Conservation (phyloP, 495 filamentous ascomycete species). For the Aspergillus saccharolyticus region DNA sequence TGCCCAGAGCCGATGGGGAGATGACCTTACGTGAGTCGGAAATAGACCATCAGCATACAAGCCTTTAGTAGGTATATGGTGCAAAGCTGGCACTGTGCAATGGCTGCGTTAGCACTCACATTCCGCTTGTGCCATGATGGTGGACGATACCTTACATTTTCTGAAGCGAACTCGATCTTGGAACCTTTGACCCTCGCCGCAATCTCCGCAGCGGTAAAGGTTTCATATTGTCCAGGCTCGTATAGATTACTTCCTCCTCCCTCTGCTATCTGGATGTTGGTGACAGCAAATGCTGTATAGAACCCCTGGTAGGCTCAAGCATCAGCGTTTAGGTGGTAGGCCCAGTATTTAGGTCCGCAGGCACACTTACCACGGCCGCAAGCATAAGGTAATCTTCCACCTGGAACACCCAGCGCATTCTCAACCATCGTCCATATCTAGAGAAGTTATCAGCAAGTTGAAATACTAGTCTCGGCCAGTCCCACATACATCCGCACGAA, state of each 20-base stretch:
- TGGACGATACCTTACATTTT: neutral
- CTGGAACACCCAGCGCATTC: neutral
- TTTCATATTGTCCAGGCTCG: neutral
- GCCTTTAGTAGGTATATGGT: slow-evolving; percentile 1
- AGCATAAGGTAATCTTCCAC: slow-evolving; percentile 3
- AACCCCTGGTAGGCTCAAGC: neutral
- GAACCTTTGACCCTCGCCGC: neutral
- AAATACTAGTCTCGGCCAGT: too few species aligned
- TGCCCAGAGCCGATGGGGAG: neutral
- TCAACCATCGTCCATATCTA: neutral
- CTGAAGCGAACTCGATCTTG: slow-evolving; percentile 3
- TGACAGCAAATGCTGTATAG: slow-evolving; percentile 1
- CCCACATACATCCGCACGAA: neutral
- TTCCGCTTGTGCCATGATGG: neutral
- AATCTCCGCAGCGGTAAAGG: neutral
- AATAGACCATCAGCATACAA: slow-evolving; percentile 3
- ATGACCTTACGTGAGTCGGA: neutral
- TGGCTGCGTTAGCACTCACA: neutral
- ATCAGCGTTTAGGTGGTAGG: too few species aligned
- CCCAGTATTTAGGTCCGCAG: neutral
- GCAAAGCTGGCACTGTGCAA: neutral
- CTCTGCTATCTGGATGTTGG: neutral
- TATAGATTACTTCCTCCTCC: slow-evolving; percentile 2
- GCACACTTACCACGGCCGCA: neutral
- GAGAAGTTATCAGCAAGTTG: neutral